phyloP scores from a whole-genome alignment of 228 moss, liverwort and hornwort genomes.

The Sphagnum magellanicum region DNA sequence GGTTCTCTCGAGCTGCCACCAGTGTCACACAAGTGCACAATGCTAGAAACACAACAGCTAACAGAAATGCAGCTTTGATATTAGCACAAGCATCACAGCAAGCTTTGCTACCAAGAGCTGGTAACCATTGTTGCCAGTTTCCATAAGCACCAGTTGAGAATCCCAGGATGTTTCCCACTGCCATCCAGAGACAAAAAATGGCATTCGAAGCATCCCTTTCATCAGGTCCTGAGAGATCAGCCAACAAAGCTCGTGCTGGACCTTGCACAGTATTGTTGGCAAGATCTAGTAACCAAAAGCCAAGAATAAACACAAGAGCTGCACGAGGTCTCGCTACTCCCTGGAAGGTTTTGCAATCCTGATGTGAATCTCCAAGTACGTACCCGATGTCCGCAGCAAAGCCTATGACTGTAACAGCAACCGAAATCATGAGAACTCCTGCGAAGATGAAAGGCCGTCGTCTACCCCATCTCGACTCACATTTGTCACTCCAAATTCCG shows the following conservation, averaged over 20 bases:
- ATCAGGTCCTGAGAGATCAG: slow-evolving; percentile 68
- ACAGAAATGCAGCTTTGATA: slow-evolving; percentile 83
- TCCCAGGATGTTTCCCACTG: slow-evolving; percentile 86
- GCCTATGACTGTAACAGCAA: slow-evolving; percentile 68
- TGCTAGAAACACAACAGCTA: slow-evolving; percentile 64
- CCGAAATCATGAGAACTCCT: slow-evolving; percentile 63
- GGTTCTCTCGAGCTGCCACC: slow-evolving; percentile 60
- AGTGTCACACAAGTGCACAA: slow-evolving; percentile 66
- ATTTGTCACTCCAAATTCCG: slow-evolving; percentile 94
- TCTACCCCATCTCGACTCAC: slow-evolving; percentile 78
- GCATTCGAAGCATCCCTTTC: slow-evolving; percentile 82
- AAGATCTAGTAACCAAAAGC: slow-evolving; percentile 92
- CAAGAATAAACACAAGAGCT: slow-evolving; percentile 64
- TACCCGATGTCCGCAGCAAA: slow-evolving; percentile 86
- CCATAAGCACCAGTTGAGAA: slow-evolving; percentile 86
- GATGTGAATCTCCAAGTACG: slow-evolving; percentile 64
- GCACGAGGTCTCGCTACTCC: slow-evolving; percentile 53
- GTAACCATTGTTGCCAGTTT: slow-evolving; percentile 72
- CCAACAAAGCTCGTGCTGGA: slow-evolving; percentile 85
- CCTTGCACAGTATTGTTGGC: slow-evolving; percentile 97
- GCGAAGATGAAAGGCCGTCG: slow-evolving; percentile 73
- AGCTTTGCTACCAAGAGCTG: slow-evolving; percentile 62
- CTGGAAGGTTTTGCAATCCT: slow-evolving; percentile 56
- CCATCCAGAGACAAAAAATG: slow-evolving; percentile 93
- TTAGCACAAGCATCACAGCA: slow-evolving; percentile 92